phyloP scores from a whole-genome alignment of 176 grass and related monocot genomes.

The Tillandsia leiboldiana region DNA sequence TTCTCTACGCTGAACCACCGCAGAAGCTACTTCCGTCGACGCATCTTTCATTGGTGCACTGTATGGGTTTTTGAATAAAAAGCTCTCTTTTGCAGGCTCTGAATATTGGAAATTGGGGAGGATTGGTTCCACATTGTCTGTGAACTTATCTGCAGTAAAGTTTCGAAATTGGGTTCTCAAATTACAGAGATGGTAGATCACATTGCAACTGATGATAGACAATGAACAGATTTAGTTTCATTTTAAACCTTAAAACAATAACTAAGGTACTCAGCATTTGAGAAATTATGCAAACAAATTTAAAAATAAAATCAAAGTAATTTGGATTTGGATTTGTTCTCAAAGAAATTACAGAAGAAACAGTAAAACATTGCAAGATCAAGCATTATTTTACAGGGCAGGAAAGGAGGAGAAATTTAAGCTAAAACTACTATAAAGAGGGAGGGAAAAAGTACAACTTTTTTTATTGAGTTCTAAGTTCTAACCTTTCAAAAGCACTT shows the following conservation, averaged over 20 bases:
- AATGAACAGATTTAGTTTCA: not conserved
- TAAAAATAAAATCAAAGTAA: not conserved
- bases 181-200: not conserved
- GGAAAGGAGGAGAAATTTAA: not conserved
- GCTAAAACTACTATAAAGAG: too few relatives aligned
- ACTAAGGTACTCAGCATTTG: too few relatives aligned
- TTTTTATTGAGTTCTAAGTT: not conserved
- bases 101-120: constrained; percentile 13
- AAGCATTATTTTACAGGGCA: too few relatives aligned
- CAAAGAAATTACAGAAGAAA: not conserved
- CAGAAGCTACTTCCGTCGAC: not conserved
- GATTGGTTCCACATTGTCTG: constrained; percentile 41
- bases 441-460: not conserved
- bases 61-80: constrained; percentile 57
- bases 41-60: constrained; percentile 20
- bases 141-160: constrained; percentile 71
- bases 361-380: not conserved
- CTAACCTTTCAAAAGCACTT: constrained; percentile 84
- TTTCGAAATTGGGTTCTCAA: not conserved
- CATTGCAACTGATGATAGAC: not conserved
- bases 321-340: not conserved
- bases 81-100: constrained; percentile 56
- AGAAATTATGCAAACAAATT: not conserved
- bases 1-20: constrained; percentile 30
- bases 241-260: not conserved